Evolutionary conservation across 306 rosid genomes (phyloP), one percentile per base, ranked within the genome.

Genomic region (Amphicarpaea edgeworthii): DNA sequence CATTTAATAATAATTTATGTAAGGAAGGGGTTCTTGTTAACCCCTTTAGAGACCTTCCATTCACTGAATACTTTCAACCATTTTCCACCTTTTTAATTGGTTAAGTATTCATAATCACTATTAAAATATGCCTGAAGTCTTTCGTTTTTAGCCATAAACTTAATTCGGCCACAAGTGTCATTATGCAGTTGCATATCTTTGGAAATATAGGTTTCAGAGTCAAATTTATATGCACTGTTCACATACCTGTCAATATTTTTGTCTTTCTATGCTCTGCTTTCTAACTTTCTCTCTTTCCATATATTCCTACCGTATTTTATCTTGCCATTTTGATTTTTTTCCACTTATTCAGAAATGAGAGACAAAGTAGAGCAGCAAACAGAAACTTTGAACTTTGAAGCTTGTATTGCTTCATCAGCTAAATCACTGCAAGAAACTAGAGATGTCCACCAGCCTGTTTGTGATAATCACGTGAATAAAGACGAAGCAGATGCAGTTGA

Each of bases 401-500:
- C 79, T 54, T 77, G 63, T 59, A 54, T 41, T 77, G 61, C 49
- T 85, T 83, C 87, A 81, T 69, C 89, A 51, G 50, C 73, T 75
- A 78, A 72, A 68, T 76, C 40, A 53, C 57, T 65, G 72, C 83
- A 85, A 69, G 75, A 84, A 34, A 63, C 68, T 77, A 61, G 41
- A 81, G 81, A 68, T 41, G 85, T 51, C 46, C 70, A 76, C 72
- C 75, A 64, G 62, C 65, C 81, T 68, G 65, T 16, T 54, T 63
- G 43, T 73, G 82, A 76, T 63, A 70, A 67, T 75, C 59, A 8
- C 21, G 32, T 69, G 70, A 79, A 73, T 50, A 77, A 54, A 63
- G 85, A 83, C 73, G 86, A 74, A 68, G 72, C 84, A 47, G 78
- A 74, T 79, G 86, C 79, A 77, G 77, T 68, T 72, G 83, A 81